Percentiles rank a stretch among this genome's conserved stretches.
These are phyloP conservation scores for Oryza meyeriana DNA, from an alignment of 176 grass and related monocot species.

Conservation along the genomic window DNA sequence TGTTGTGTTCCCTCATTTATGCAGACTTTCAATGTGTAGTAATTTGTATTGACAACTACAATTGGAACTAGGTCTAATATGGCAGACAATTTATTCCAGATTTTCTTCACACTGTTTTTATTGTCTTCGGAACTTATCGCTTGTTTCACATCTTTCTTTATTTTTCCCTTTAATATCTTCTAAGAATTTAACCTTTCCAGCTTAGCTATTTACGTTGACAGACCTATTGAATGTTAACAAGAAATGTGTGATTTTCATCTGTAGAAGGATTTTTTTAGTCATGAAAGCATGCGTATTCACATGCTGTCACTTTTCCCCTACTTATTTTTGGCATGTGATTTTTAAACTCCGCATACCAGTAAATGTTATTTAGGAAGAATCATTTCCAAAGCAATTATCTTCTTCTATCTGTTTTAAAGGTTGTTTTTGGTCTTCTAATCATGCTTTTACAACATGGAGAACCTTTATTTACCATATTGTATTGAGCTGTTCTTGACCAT, in stretches of 20 bases:
- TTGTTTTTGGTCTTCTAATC: background rate
- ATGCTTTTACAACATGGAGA: background rate
- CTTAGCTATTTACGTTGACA: constrained; percentile 7
- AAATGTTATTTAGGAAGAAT: constrained; percentile 5
- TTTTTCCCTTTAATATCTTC: background rate
- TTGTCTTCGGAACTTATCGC: background rate
- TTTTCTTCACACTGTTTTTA: background rate
- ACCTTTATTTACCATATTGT: background rate
- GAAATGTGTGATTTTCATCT: constrained; percentile 4
- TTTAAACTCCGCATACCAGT: background rate
- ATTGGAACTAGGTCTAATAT: background rate
- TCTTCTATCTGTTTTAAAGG: background rate
- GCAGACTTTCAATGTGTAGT: background rate
- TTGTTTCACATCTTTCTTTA: background rate
- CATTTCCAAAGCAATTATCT: background rate
- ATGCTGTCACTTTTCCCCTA: background rate
- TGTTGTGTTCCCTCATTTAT: background rate
- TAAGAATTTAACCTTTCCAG: background rate
- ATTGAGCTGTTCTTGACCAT: background rate
- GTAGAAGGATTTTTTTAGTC: background rate
- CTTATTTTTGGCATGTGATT: background rate
- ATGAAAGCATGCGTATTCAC: background rate
- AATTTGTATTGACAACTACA: background rate
- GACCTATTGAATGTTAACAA: background rate
- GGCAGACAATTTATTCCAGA: background rate